Percentiles rank a stretch among this genome's conserved stretches.
Conservation (phyloP, 2,329 filamentous ascomycete species). For the Hypoxylon sp. region DNA sequence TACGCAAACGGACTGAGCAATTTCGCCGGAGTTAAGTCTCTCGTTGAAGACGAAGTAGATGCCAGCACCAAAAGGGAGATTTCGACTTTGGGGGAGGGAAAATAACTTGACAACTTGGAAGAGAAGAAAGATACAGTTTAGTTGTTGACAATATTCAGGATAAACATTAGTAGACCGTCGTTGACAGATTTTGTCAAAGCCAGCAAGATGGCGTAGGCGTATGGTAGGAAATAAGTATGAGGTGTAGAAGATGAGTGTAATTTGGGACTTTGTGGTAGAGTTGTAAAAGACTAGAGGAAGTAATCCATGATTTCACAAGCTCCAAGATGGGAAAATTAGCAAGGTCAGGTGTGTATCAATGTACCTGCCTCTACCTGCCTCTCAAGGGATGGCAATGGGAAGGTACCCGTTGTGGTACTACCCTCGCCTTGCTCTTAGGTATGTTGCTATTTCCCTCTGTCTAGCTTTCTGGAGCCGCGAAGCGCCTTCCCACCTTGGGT, state of each 20-base stretch:
- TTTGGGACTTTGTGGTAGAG: constrained; percentile 32
- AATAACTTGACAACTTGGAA: constrained; percentile 16
- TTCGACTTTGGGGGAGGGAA: constrained; percentile 23
- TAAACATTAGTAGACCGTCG: constrained; percentile 15
- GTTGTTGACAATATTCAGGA: constrained; percentile 13
- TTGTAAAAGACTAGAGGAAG: constrained; percentile 7
- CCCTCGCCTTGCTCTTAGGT: constrained; percentile 10
- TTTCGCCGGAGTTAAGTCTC: constrained; percentile 26
- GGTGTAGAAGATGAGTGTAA: constrained; percentile 24
- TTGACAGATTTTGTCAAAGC: neutral
- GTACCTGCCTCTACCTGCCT: constrained; percentile 24
- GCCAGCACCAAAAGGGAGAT: constrained; percentile 23
- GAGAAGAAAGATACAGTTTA: constrained; percentile 18
- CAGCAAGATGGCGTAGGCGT: constrained; percentile 17
- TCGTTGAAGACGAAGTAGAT: constrained; percentile 23
- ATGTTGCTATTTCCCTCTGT: constrained; percentile 23
- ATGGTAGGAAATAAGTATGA: constrained; percentile 32
- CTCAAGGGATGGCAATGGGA: constrained; percentile 33
- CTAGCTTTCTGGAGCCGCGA: constrained; percentile 30
- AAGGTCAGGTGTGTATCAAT: constrained; percentile 25
- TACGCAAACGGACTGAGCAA: constrained; percentile 34
- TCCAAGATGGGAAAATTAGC: constrained; percentile 30
- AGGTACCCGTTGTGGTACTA: constrained; percentile 35
- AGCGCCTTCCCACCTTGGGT: constrained; percentile 40
- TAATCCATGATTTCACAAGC: constrained; percentile 44